Base-by-base conservation (phyloP, 2,329 filamentous ascomycete genomes). In the Pezizomycotina sp. region DNA sequence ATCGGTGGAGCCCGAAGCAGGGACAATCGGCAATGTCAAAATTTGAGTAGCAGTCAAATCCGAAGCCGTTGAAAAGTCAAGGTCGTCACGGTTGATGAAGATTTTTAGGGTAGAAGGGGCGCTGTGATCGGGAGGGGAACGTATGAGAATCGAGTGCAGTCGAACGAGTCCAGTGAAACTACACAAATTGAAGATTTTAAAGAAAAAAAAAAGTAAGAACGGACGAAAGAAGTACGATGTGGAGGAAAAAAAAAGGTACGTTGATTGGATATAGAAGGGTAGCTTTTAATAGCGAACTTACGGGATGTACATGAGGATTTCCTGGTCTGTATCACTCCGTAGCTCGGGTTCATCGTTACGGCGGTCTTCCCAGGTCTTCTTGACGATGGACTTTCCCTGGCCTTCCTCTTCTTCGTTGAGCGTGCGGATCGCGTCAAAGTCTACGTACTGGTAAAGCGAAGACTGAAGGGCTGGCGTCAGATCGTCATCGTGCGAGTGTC, bases 111-210 rank as follows among this genome's bases (percentile, higher is more conserved):
- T 93, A 45, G 69, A 70, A 2, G 89, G 89, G 3, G 83, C 81
- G 15, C 68, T 71, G 35, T 63, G 55, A 5, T 74, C 71, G 26
- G 71, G 64, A 1, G 79, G 81, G 2, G 81, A 80, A 54, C 86
- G 82, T 41, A 98, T 60, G 15, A 93, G 67, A 53, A 98, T 74
- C 16, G 79, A 75, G 60, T 95, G 84, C 1, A 98, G 73, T 53
- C 91, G 92, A 42, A 93, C 73, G 58, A 93, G 84, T 30, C 80
- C 84, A 1, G 83, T 84, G 61, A 98, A 98, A 2, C 82, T 91
- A 46, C 38, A 22, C 10, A 31, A 19, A 16, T 25, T 6, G 21
- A n/a, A 29, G 9, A 36, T 27, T n/a, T 3, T 7, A 37, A 28
- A 5, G 3, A 36, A 3, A 36, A 12, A 26, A 28, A 35, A 36